A percentile compares a stretch with the other conserved stretches of the same genome.
Evolutionary conservation across 257 asterid species (phyloP).

Genomic region (Hygrophila difformis): DNA sequence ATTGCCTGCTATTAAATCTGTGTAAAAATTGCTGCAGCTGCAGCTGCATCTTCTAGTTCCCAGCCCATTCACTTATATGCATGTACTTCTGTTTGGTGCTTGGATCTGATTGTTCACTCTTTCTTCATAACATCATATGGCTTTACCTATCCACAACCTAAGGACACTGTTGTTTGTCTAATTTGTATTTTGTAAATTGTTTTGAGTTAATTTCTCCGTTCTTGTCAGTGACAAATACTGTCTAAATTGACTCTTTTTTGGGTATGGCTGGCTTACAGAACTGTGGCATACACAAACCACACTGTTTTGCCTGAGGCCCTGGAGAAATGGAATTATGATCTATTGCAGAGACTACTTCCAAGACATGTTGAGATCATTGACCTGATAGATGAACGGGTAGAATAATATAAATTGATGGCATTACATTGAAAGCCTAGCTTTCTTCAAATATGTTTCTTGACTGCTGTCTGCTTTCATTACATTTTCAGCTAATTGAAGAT

Average conservation of each 20-base stretch:
- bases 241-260: no score
- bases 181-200: no score
- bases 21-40: background rate
- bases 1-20: background rate
- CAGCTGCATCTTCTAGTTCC: background rate
- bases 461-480: conserved; percentile 12
- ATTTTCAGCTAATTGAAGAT: conserved; percentile 35
- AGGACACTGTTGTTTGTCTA: no score
- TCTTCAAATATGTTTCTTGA: conserved; percentile 15
- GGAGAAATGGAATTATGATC: conserved; percentile 52
- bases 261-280: conserved; percentile 23
- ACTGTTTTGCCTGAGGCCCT: conserved; percentile 70
- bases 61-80: background rate
- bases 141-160: no score
- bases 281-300: conserved; percentile 61
- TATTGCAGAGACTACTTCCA: conserved; percentile 48
- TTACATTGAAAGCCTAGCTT: background rate
- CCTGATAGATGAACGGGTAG: conserved; percentile 55
- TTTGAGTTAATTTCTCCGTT: no score
- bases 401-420: background rate
- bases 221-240: no score
- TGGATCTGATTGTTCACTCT: no score
- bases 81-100: no score
- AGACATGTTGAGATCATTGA: conserved; percentile 55
- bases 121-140: no score